These are phyloP conservation scores for Fragilariopsis cylindrus DNA, from an alignment of 108 stramenopile species.

Conservation along the genomic window DNA sequence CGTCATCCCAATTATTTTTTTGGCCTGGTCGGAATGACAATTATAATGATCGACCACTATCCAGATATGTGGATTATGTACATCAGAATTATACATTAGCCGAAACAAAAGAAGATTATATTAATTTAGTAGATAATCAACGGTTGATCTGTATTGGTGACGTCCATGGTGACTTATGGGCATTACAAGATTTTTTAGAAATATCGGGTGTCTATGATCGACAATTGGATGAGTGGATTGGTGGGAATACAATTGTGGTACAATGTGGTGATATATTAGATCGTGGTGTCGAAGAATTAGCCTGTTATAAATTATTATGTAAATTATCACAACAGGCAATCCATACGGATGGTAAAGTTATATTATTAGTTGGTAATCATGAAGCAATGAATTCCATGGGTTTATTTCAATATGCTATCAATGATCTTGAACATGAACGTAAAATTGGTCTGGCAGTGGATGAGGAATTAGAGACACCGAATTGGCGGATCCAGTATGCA, in stretches of 20 bases:
- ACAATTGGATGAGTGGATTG: conserved; percentile 42
- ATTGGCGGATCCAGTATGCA: conserved; percentile 71
- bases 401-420: conserved; percentile 69
- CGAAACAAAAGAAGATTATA: conserved; percentile 24
- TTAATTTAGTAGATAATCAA: conserved; percentile 33
- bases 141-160: conserved; percentile 79
- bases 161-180: conserved; percentile 72
- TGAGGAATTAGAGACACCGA: conserved; percentile 2
- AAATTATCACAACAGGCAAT: conserved; percentile 60
- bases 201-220: conserved; percentile 15
- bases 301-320: conserved; percentile 56
- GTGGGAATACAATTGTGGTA: conserved; percentile 61
- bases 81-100: conserved; percentile 18
- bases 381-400: conserved; percentile 75
- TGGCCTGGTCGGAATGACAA: neutral
- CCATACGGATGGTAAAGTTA: conserved; percentile 46
- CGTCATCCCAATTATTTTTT: neutral
- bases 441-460: conserved; percentile 24
- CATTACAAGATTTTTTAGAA: conserved; percentile 46
- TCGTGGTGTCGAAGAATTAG: conserved; percentile 68
- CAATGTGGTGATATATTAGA: conserved; percentile 84
- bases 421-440: conserved; percentile 62
- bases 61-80: conserved; percentile 4
- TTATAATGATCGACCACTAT: conserved; percentile 19
- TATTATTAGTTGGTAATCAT: conserved; percentile 77